These are phyloP conservation scores for Paraphoma chrysanthemicola DNA, from an alignment of 2,329 filamentous ascomycete species.

Conservation along the genomic window DNA sequence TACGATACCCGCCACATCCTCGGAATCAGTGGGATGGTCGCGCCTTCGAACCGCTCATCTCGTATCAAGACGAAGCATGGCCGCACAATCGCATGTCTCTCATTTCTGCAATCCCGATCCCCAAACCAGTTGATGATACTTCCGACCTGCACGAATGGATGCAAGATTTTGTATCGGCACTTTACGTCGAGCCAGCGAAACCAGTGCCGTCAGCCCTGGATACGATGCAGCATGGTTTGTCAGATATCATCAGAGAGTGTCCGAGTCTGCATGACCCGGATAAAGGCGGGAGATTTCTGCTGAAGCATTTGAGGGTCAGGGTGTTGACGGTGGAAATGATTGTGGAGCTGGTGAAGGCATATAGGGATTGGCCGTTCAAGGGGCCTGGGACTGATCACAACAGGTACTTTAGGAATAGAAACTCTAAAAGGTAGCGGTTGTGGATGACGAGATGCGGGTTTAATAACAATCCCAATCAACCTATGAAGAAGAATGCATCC, in stretches of 20 bases:
- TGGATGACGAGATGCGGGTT: too few relatives aligned
- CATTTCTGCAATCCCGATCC: slow-evolving; percentile 71
- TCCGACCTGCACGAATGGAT: slow-evolving; percentile 33
- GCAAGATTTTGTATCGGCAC: slow-evolving; percentile 33
- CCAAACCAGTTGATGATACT: slow-evolving; percentile 12
- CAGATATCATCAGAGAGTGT: slow-evolving; percentile 33
- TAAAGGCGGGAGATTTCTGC: slow-evolving; percentile 39
- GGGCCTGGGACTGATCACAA: slow-evolving; percentile 26
- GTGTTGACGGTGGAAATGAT: slow-evolving; percentile 45
- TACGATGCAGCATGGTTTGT: slow-evolving; percentile 36
- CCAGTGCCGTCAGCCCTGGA: slow-evolving; percentile 32
- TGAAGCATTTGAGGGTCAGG: slow-evolving; percentile 38
- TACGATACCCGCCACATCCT: slow-evolving; percentile 24
- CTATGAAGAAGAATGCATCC: background rate
- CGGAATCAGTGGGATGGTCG: slow-evolving; percentile 70
- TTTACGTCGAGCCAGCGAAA: slow-evolving; percentile 11
- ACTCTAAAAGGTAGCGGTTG: background rate
- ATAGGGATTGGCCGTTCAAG: slow-evolving; percentile 45
- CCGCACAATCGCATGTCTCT: slow-evolving; percentile 66
- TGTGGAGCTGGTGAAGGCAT: slow-evolving; percentile 36
- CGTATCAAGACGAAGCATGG: slow-evolving; percentile 68
- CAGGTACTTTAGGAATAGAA: slow-evolving; percentile 30
- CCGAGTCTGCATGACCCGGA: slow-evolving; percentile 36
- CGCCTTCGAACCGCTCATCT: slow-evolving; percentile 71
- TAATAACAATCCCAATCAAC: background rate